Percentiles rank a stretch among this genome's conserved stretches.
Evolutionary conservation across 2,329 filamentous ascomycete species (phyloP).

Genomic region (Ascochyta fabae): DNA sequence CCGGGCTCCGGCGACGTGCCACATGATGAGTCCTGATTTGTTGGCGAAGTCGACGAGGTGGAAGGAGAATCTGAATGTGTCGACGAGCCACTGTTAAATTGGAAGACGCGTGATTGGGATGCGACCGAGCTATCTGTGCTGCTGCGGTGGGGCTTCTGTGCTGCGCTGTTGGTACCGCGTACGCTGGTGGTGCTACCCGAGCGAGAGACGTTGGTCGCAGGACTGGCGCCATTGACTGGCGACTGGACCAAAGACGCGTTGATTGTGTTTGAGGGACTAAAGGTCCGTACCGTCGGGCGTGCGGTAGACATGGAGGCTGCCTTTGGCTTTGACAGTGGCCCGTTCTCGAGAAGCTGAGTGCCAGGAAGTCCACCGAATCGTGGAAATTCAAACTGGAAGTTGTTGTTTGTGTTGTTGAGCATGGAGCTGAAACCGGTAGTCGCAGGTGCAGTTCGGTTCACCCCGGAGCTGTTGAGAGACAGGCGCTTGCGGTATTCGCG

Average conservation of each 20-base stretch:
- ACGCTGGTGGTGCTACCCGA: constrained; percentile 40
- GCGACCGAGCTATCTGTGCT: constrained; percentile 52
- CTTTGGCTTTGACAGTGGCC: constrained; percentile 47
- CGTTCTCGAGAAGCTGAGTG: constrained; percentile 59
- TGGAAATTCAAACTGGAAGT: constrained; percentile 95
- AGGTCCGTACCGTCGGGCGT: constrained; percentile 41
- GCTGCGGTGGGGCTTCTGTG: constrained; percentile 30
- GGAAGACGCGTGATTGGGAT: constrained; percentile 56
- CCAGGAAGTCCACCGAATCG: constrained; percentile 76
- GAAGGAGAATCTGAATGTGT: constrained; percentile 59
- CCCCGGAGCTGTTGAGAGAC: constrained; percentile 62
- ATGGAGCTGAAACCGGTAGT: constrained; percentile 54
- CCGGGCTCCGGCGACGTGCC: constrained; percentile 80
- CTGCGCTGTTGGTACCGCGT: constrained; percentile 30
- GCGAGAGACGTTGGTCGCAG: constrained; percentile 42
- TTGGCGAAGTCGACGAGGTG: constrained; percentile 59
- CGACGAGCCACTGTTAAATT: constrained; percentile 58
- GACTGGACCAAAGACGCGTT: constrained; percentile 35
- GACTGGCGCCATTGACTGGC: constrained; percentile 39
- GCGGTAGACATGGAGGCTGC: constrained; percentile 31
- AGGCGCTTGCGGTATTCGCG: constrained; percentile 90
- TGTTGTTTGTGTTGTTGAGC: constrained; percentile 62
- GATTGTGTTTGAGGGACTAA: constrained; percentile 47
- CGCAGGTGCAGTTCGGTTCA: constrained; percentile 57
- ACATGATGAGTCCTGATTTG: constrained; percentile 63